Conservation (phyloP, 305 asterid genomes). For the Fraxinus velutina region DNA sequence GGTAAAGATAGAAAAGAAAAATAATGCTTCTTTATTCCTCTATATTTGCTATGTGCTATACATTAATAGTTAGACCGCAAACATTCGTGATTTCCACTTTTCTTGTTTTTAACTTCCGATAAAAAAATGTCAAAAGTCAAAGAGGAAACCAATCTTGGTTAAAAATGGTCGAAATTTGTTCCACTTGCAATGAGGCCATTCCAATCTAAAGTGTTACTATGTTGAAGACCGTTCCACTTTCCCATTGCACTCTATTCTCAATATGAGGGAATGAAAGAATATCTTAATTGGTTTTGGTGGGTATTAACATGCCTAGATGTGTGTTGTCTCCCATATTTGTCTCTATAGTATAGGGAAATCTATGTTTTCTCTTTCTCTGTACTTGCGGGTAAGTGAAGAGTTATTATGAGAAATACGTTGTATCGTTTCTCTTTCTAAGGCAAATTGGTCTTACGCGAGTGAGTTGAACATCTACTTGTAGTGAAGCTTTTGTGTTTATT, state of each 20-base stretch:
- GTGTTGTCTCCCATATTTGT: conserved; percentile 3
- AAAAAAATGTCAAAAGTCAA: neutral
- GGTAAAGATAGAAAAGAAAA: conserved; percentile 33
- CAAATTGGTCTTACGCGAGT: too few relatives aligned
- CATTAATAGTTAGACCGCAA: too few relatives aligned
- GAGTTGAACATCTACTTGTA: too few relatives aligned
- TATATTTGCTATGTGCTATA: neutral
- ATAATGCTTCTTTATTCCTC: neutral
- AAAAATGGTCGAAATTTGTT: too few relatives aligned
- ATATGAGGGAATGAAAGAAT: neutral
- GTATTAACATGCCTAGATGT: neutral
- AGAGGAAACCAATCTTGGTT: too few relatives aligned
- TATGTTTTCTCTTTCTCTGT: neutral
- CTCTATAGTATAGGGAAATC: neutral
- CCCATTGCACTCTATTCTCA: neutral
- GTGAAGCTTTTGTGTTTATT: too few relatives aligned
- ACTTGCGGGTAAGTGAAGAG: too few relatives aligned
- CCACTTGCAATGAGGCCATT: too few relatives aligned
- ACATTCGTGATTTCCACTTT: too few relatives aligned
- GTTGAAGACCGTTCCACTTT: neutral
- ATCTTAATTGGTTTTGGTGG: neutral
- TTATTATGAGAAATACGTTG: too few relatives aligned
- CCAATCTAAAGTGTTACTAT: neutral
- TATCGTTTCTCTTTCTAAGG: too few relatives aligned
- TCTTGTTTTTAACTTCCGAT: too few relatives aligned